Conservation (phyloP, 345 rosid species). For the Theobroma cacao region DNA sequence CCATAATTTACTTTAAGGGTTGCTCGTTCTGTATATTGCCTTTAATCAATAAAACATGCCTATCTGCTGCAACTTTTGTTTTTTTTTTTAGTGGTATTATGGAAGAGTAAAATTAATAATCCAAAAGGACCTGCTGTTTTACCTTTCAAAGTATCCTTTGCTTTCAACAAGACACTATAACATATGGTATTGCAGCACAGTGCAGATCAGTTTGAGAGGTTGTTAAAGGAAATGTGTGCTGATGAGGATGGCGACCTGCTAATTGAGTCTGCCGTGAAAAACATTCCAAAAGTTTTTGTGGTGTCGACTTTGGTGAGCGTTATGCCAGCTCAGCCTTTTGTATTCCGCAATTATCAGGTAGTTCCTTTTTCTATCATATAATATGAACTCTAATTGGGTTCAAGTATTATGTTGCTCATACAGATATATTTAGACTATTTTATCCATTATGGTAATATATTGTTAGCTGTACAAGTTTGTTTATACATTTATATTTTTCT, state of each 20-base stretch:
- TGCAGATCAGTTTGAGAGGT: conserved; percentile 94
- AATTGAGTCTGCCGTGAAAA: conserved; percentile 93
- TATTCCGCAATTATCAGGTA: conserved; percentile 99
- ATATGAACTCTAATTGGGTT: neutral
- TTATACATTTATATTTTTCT: conserved; percentile 18
- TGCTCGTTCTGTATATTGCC: conserved; percentile 2
- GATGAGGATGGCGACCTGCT: conserved; percentile 92
- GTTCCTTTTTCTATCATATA: conserved; percentile 3
- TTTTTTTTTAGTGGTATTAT: neutral
- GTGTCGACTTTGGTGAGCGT: conserved; percentile 93
- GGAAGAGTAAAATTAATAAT: neutral
- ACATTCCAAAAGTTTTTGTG: conserved; percentile 86
- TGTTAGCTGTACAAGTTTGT: neutral
- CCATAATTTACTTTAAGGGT: neutral
- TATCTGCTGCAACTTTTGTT: neutral
- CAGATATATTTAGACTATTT: neutral
- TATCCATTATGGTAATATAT: neutral
- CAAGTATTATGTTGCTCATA: conserved; percentile 2
- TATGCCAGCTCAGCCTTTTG: conserved; percentile 93
- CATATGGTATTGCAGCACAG: conserved; percentile 82
- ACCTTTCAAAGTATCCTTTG: conserved; percentile 3
- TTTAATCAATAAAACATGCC: neutral
- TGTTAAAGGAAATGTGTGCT: conserved; percentile 96
- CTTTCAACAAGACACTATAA: conserved; percentile 28
- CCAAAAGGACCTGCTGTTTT: neutral